Evolutionary conservation across 2,329 filamentous ascomycete genomes (phyloP).

Genomic region (Colletotrichum musae): DNA sequence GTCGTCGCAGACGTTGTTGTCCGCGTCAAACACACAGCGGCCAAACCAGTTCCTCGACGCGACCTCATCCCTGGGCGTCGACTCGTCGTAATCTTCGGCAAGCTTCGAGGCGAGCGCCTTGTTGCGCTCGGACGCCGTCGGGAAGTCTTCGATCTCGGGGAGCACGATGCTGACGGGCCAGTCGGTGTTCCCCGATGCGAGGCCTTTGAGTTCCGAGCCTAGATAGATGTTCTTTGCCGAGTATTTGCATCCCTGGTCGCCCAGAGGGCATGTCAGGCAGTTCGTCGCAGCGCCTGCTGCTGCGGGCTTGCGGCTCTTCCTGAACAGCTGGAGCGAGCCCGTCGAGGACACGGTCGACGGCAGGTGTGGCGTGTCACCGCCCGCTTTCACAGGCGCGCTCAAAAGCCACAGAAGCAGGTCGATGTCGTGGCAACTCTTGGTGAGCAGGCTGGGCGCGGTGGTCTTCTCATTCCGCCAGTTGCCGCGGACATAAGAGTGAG

Average conservation of each 20-base stretch:
- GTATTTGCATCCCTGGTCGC: slow-evolving; percentile 83
- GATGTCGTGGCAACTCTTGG: slow-evolving; percentile 97
- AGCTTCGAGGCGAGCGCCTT: slow-evolving; percentile 60
- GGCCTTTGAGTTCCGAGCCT: slow-evolving; percentile 70
- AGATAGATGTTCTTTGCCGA: slow-evolving; percentile 89
- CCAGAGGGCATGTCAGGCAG: slow-evolving; percentile 82
- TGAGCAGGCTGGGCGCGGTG: slow-evolving; percentile 86
- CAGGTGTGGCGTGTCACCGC: slow-evolving; percentile 72
- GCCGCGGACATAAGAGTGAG: slow-evolving; percentile 90
- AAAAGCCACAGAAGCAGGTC: slow-evolving; percentile 94
- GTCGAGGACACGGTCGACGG: slow-evolving; percentile 82
- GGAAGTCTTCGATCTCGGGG: slow-evolving; percentile 89
- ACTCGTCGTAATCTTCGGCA: slow-evolving; percentile 67
- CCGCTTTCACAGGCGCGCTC: slow-evolving; percentile 74
- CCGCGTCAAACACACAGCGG: slow-evolving; percentile 92
- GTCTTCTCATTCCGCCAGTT: slow-evolving; percentile 91
- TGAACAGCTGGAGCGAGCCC: slow-evolving; percentile 85
- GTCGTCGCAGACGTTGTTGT: slow-evolving; percentile 95
- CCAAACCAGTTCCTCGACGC: slow-evolving; percentile 83
- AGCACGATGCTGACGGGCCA: slow-evolving; percentile 95
- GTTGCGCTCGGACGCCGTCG: slow-evolving; percentile 54
- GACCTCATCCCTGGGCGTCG: slow-evolving; percentile 62
- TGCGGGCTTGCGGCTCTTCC: slow-evolving; percentile 80
- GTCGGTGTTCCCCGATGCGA: slow-evolving; percentile 75
- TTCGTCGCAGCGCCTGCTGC: slow-evolving; percentile 85